phyloP scores from a whole-genome alignment of 495 filamentous ascomycete species.

The Lophiotrema nucula region DNA sequence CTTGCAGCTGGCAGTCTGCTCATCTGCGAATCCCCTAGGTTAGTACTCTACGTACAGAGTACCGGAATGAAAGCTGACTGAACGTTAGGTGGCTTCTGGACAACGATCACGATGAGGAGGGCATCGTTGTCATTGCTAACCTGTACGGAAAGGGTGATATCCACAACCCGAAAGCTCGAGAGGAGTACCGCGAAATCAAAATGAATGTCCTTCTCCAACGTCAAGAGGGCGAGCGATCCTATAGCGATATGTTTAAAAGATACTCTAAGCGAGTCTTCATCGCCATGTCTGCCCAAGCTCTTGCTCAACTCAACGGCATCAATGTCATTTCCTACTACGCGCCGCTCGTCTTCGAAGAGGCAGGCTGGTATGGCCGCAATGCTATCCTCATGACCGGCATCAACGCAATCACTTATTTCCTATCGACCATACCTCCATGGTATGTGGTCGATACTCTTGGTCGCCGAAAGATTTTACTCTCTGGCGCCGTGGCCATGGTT shows the following conservation, averaged over 20 bases:
- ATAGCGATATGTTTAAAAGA: constrained; percentile 90
- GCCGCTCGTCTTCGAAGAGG: constrained; percentile 91
- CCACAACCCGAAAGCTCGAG: constrained; percentile 82
- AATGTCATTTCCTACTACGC: constrained; percentile 99
- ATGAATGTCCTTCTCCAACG: constrained; percentile 91
- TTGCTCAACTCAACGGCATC: constrained; percentile 96
- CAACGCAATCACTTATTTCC: constrained; percentile 87
- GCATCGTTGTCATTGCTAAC: constrained; percentile 96
- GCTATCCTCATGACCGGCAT: constrained; percentile 98
- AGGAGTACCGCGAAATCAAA: constrained; percentile 98
- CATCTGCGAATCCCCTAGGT: constrained; percentile 96
- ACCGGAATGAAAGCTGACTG: constrained; percentile 25
- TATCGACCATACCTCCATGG: constrained; percentile 93
- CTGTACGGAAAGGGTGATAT: constrained; percentile 94
- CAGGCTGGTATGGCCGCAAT: constrained; percentile 84
- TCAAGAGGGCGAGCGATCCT: constrained; percentile 90
- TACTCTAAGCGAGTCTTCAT: constrained; percentile 93
- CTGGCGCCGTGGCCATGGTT: constrained; percentile 87
- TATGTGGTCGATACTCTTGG: constrained; percentile 95
- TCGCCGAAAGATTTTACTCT: constrained; percentile 83
- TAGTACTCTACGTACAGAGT: constrained; percentile 35
- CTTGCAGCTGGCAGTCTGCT: constrained; percentile 82
- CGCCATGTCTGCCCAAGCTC: constrained; percentile 95
- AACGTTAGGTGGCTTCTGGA: constrained; percentile 83
- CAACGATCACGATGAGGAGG: constrained; percentile 97